A percentile compares a stretch with the other conserved stretches of the same genome.
Evolutionary conservation across 495 filamentous ascomycete genomes (phyloP).

Genomic region (Penicillium riverlandense): DNA sequence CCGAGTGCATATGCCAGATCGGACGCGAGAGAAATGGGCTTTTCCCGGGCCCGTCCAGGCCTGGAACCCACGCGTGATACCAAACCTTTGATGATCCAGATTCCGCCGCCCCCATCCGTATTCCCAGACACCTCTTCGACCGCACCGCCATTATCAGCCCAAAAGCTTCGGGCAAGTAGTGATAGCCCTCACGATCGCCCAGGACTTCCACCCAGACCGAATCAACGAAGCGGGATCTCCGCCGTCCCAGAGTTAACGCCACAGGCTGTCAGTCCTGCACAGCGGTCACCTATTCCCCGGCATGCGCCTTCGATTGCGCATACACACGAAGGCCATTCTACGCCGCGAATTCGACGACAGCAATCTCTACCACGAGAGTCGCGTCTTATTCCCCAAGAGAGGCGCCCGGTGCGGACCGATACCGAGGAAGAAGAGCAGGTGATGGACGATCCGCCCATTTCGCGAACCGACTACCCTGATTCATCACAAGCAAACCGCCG

Average conservation of each 20-base stretch:
- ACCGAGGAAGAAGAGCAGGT: conserved; percentile 25
- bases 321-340: conserved; percentile 7
- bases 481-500: conserved; percentile 77
- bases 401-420: conserved; percentile 15
- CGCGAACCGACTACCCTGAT: conserved; percentile 66
- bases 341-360: conserved; percentile 18
- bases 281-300: conserved; percentile 11
- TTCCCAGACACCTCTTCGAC: conserved; percentile 14
- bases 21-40: conserved; percentile 26
- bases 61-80: conserved; percentile 21
- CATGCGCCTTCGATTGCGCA: conserved; percentile 7
- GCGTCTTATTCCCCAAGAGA: conserved; percentile 12
- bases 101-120: conserved; percentile 18
- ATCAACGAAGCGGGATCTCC: conserved; percentile 19
- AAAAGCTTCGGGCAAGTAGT: conserved; percentile 9
- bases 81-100: conserved; percentile 30
- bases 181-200: conserved; percentile 48
- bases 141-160: conserved; percentile 20
- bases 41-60: conserved; percentile 15
- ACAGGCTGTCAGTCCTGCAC: conserved; percentile 7
- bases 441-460: conserved; percentile 21
- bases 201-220: conserved; percentile 50
- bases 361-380: conserved; percentile 27
- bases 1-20: conserved; percentile 1
- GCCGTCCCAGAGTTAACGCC: conserved; percentile 22